Evolutionary conservation across 2,329 filamentous ascomycete species (phyloP).

Genomic region (Ophiostoma novo-ulmi): DNA sequence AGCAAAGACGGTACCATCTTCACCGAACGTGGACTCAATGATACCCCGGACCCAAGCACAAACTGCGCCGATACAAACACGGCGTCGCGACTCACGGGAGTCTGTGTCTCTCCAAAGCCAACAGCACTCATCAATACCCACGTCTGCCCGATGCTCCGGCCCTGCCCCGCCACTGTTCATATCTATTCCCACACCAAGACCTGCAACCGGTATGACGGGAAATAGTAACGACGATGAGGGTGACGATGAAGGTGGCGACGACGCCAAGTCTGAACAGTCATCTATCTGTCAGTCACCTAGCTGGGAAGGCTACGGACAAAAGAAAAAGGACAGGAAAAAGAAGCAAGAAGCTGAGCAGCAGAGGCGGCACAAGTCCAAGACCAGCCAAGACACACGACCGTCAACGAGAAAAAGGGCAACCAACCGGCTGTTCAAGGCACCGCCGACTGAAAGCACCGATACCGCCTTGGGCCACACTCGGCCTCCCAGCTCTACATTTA

Average conservation of each 20-base stretch:
- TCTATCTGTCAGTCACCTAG: conserved; percentile 58
- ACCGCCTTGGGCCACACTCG: conserved; percentile 23
- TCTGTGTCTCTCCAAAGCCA: background rate
- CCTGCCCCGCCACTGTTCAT: background rate
- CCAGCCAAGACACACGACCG: conserved; percentile 1
- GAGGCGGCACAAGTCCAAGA: conserved; percentile 37
- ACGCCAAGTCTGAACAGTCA: conserved; percentile 41
- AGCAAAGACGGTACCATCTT: background rate
- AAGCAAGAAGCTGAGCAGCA: conserved; percentile 40
- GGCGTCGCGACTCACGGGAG: background rate
- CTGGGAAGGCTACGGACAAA: conserved; percentile 54
- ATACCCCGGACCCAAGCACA: background rate
- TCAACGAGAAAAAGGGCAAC: conserved; percentile 30
- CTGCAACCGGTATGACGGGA: background rate
- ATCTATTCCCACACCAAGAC: background rate
- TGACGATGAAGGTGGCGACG: conserved; percentile 35
- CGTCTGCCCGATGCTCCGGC: background rate
- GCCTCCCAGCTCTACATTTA: background rate
- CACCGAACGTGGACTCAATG: background rate
- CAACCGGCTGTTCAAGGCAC: conserved; percentile 38
- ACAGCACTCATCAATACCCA: background rate
- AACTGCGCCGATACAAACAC: background rate
- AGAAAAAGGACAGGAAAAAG: conserved; percentile 51
- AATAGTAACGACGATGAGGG: conserved; percentile 12
- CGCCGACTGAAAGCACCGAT: conserved; percentile 30